Percentiles rank a stretch among this genome's conserved stretches.
phyloP scores from a whole-genome alignment of 805 yeast genomes.

The Starmera quercuum region DNA sequence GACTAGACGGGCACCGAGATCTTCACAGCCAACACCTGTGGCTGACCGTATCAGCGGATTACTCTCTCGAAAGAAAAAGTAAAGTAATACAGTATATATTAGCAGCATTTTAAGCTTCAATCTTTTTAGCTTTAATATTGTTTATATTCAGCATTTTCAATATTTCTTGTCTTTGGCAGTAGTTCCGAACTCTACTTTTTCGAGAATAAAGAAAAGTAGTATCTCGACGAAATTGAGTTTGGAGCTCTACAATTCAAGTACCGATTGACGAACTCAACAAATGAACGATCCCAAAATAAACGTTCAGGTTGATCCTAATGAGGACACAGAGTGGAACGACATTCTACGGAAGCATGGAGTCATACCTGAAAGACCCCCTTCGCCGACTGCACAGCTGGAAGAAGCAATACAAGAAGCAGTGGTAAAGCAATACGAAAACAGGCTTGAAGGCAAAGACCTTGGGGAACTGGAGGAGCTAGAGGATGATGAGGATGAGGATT shows the following conservation, averaged over 20 bases:
- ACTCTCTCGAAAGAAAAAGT: conserved; percentile 1
- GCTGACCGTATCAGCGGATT: conserved; percentile 1
- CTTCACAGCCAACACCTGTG: neutral
- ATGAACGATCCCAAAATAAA: conserved; percentile 51
- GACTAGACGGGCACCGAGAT: neutral
- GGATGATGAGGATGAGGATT: conserved; percentile 91
- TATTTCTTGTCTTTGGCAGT: too few species aligned
- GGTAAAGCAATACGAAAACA: conserved; percentile 68
- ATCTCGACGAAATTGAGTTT: too few species aligned
- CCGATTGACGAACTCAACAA: conserved; percentile 6
- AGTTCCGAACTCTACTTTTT: too few species aligned
- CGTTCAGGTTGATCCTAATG: conserved; percentile 88
- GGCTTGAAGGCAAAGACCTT: conserved; percentile 68
- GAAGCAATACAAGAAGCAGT: conserved; percentile 83
- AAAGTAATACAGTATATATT: too few species aligned
- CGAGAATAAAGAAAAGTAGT: too few species aligned
- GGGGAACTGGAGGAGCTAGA: conserved; percentile 84
- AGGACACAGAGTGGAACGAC: conserved; percentile 99
- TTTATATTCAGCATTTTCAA: too few species aligned
- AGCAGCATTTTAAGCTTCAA: too few species aligned
- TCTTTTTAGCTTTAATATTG: too few species aligned
- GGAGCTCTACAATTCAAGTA: too few species aligned
- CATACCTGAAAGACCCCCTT: conserved; percentile 85
- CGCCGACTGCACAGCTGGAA: conserved; percentile 81
- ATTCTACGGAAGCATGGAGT: conserved; percentile 84